These are phyloP conservation scores for Grigorovia jiainica DNA, from an alignment of 805 yeast species.

Conservation along the genomic window DNA sequence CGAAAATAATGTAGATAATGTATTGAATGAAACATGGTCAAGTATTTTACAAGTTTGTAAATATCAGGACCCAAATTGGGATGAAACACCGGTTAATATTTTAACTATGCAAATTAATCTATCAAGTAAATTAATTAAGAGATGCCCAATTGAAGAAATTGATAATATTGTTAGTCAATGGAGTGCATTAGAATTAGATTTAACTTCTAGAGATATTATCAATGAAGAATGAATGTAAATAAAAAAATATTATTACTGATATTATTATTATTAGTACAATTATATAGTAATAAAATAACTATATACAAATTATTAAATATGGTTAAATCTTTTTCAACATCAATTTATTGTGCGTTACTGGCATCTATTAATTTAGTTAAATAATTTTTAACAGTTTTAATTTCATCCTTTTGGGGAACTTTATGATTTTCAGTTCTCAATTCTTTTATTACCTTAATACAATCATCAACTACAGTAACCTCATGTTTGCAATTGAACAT, in stretches of 20 bases:
- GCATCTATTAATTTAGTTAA: constrained; percentile 14
- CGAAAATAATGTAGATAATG: constrained; percentile 4
- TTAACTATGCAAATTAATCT: constrained; percentile 45
- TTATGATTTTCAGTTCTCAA: constrained; percentile 35
- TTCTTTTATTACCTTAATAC: constrained; percentile 31
- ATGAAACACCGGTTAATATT: constrained; percentile 30
- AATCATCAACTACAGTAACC: constrained; percentile 23
- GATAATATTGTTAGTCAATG: constrained; percentile 53
- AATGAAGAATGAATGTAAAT: constrained; percentile 12
- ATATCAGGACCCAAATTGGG: constrained; percentile 35
- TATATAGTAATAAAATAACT: too few relatives aligned
- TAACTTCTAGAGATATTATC: constrained; percentile 26
- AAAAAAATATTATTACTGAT: too few relatives aligned
- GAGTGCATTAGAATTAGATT: constrained; percentile 39
- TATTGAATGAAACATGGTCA: constrained; percentile 39
- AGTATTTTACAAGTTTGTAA: constrained; percentile 69
- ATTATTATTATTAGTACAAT: not conserved
- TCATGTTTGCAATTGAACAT: constrained; percentile 28
- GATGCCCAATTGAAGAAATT: constrained; percentile 48
- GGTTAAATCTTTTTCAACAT: not conserved
- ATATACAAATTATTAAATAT: not conserved
- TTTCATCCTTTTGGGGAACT: constrained; percentile 26
- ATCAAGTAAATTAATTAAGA: constrained; percentile 40
- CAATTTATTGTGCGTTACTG: not conserved
- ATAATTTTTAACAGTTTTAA: constrained; percentile 29